phyloP scores from a whole-genome alignment of 768 basidiomycete species.

The Russula ochroleuca region DNA sequence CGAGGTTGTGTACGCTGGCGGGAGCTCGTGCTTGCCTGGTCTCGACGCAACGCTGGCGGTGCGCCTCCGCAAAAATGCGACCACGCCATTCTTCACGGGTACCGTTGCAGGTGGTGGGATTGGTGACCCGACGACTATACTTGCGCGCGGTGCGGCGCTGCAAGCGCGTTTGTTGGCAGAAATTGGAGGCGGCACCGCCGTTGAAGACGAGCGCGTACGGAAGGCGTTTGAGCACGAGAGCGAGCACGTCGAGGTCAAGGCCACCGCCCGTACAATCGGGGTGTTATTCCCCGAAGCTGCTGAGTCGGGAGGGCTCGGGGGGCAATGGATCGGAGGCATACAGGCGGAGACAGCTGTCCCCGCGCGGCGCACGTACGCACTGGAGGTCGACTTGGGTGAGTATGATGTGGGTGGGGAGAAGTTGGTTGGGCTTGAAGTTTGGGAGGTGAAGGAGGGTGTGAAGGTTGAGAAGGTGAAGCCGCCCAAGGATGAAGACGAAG shows the following conservation, averaged over 20 bases:
- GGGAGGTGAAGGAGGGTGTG: slow-evolving; percentile 70
- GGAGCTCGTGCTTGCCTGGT: slow-evolving; percentile 69
- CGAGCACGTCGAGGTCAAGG: slow-evolving; percentile 44
- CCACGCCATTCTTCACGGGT: slow-evolving; percentile 61
- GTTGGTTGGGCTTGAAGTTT: slow-evolving; percentile 59
- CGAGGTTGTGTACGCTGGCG: slow-evolving; percentile 78
- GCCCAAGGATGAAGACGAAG: slow-evolving; percentile 44
- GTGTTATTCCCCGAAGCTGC: slow-evolving; percentile 55
- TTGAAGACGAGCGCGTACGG: slow-evolving; percentile 44
- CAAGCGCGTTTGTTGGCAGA: slow-evolving; percentile 62
- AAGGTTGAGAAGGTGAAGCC: slow-evolving; percentile 55
- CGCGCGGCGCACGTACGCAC: slow-evolving; percentile 52
- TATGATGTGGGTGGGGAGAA: slow-evolving; percentile 40
- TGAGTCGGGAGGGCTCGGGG: slow-evolving; percentile 44
- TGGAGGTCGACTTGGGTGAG: slow-evolving; percentile 51
- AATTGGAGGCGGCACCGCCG: slow-evolving; percentile 40
- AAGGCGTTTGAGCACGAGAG: slow-evolving; percentile 45
- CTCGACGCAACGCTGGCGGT: slow-evolving; percentile 55
- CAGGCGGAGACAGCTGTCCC: slow-evolving; percentile 70
- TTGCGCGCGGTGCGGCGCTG: slow-evolving; percentile 71
- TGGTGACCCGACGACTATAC: slow-evolving; percentile 73
- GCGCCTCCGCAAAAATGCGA: slow-evolving; percentile 57
- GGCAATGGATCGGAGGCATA: slow-evolving; percentile 61
- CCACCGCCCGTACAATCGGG: slow-evolving; percentile 61
- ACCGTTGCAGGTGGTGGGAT: slow-evolving; percentile 67